These are phyloP conservation scores for Diutina neorugosa DNA, from an alignment of 1,139 yeast species.

Conservation along the genomic window DNA sequence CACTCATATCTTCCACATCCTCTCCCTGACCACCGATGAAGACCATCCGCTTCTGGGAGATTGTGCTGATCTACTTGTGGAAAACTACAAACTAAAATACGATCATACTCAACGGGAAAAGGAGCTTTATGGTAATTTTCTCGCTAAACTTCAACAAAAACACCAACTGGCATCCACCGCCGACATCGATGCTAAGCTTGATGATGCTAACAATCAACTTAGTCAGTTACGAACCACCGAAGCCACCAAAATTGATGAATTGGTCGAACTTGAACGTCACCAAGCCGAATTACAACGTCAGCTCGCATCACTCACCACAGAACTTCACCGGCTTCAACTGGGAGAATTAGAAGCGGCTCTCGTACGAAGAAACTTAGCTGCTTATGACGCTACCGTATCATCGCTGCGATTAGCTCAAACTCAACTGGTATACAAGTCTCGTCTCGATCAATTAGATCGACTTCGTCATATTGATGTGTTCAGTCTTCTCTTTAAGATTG, in stretches of 20 bases:
- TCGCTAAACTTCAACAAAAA: conserved; percentile 46
- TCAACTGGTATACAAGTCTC: conserved; percentile 48
- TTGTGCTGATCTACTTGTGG: conserved; percentile 59
- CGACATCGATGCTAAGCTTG: conserved; percentile 10
- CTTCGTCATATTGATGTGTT: conserved; percentile 70
- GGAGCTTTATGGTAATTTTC: conserved; percentile 62
- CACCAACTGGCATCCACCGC: conserved; percentile 19
- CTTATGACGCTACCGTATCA: conserved; percentile 35
- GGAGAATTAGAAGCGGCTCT: conserved; percentile 32
- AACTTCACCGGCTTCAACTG: conserved; percentile 25
- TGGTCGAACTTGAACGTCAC: conserved; percentile 31
- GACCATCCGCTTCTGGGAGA: conserved; percentile 84
- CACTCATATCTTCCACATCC: conserved; percentile 47
- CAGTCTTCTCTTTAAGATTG: conserved; percentile 69
- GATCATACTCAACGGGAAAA: conserved; percentile 70
- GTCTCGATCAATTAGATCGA: conserved; percentile 53
- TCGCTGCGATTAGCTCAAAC: conserved; percentile 46
- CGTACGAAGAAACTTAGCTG: conserved; percentile 37
- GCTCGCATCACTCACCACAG: conserved; percentile 23
- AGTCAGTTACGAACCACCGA: conserved; percentile 22
- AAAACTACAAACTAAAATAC: conserved; percentile 57
- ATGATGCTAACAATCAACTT: conserved; percentile 29
- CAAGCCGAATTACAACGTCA: conserved; percentile 28
- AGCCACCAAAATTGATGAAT: conserved; percentile 25
- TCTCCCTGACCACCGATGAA: conserved; percentile 54